These are phyloP conservation scores for Pichia kluyveri DNA, from an alignment of 805 yeast genomes.

Conservation along the genomic window DNA sequence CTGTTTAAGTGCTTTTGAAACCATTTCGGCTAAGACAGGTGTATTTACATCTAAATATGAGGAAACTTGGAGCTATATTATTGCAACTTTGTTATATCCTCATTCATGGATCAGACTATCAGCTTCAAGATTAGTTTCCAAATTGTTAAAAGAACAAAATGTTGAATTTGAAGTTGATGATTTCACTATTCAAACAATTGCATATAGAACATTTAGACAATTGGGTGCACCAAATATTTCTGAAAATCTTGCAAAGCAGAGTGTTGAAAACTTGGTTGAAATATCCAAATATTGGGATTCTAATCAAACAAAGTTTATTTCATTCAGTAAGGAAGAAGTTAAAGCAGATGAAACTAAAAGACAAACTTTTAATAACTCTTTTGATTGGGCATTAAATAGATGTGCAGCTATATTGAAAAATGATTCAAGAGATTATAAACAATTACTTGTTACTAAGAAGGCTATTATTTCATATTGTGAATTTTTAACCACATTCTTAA, in stretches of 20 bases:
- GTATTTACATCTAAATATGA: conserved; percentile 35
- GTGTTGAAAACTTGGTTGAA: conserved; percentile 56
- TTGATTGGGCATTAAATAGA: conserved; percentile 57
- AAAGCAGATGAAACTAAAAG: conserved; percentile 12
- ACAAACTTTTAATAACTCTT: conserved; percentile 28
- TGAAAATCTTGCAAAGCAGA: conserved; percentile 52
- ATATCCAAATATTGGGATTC: conserved; percentile 56
- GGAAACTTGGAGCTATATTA: conserved; percentile 43
- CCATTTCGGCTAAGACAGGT: conserved; percentile 10
- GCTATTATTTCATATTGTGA: conserved; percentile 65
- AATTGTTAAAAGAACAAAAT: conserved; percentile 31
- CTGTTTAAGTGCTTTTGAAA: conserved; percentile 38
- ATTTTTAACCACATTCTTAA: conserved; percentile 42
- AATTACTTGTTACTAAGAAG: conserved; percentile 51
- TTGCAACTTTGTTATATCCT: conserved; percentile 62
- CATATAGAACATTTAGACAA: conserved; percentile 64
- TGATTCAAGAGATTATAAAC: conserved; percentile 45
- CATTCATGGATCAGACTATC: conserved; percentile 84
- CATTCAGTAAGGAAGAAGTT: conserved; percentile 8
- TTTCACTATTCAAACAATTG: conserved; percentile 48
- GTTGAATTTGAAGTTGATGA: conserved; percentile 34
- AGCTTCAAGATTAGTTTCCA: conserved; percentile 51
- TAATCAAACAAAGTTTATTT: conserved; percentile 29
- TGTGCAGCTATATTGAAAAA: conserved; percentile 56
- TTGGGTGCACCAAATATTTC: conserved; percentile 70